These are phyloP conservation scores for Mycena filopes DNA, from an alignment of 768 basidiomycete genomes.

Conservation along the genomic window DNA sequence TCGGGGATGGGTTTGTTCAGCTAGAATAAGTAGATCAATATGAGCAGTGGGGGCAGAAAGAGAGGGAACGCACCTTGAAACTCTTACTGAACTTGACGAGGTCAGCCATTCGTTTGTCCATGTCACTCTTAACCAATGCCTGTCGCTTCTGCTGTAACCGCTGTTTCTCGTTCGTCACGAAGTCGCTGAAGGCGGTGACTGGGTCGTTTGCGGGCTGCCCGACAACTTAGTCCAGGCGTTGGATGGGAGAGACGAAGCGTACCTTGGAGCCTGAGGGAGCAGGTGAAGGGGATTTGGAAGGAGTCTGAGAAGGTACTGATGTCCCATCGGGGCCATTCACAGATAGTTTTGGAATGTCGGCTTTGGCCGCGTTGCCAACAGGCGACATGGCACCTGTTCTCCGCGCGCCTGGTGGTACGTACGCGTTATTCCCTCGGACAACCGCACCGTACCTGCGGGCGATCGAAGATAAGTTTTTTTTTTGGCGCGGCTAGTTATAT, in stretches of 20 bases:
- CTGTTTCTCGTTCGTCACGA: constrained; percentile 92
- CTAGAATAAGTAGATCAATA: constrained; percentile 48
- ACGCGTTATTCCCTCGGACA: constrained; percentile 87
- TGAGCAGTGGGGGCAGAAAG: neutral
- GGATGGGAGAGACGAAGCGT: constrained; percentile 25
- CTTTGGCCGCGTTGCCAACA: constrained; percentile 44
- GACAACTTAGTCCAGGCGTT: constrained; percentile 18
- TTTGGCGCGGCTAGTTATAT: constrained; percentile 17
- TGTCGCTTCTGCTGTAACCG: constrained; percentile 91
- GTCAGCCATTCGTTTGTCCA: constrained; percentile 95
- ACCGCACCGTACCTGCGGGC: constrained; percentile 87
- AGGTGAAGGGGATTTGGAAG: constrained; percentile 73
- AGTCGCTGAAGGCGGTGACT: constrained; percentile 88
- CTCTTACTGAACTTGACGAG: constrained; percentile 91
- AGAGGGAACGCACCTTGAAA: constrained; percentile 81
- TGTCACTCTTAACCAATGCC: constrained; percentile 88
- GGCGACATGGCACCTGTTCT: constrained; percentile 48
- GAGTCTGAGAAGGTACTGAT: constrained; percentile 53
- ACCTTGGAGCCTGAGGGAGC: constrained; percentile 68
- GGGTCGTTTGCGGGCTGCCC: constrained; percentile 76
- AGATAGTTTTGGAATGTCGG: constrained; percentile 77
- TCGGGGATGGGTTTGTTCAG: constrained; percentile 96
- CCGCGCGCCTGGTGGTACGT: constrained; percentile 93
- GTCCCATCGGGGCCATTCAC: constrained; percentile 83
- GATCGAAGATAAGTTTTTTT: constrained; percentile 37